phyloP scores from a whole-genome alignment of 1,284 basidiomycete species.

The Pseudozyma pruni region DNA sequence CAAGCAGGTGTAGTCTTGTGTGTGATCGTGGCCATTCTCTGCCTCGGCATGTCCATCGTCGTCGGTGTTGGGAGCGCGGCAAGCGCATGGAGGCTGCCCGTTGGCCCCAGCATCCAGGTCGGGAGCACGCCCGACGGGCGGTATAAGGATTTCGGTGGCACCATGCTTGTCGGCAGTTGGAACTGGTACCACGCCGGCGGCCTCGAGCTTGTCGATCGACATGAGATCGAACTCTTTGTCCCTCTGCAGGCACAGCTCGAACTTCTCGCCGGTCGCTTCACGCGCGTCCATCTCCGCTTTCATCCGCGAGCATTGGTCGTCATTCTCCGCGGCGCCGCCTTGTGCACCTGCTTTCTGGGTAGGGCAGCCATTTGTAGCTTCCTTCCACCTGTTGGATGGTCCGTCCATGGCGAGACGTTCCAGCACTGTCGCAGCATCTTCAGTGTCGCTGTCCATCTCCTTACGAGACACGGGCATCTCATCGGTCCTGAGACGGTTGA shows the following conservation, averaged over 20 bases:
- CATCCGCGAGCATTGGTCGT: constrained; percentile 35
- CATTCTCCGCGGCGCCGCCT: constrained; percentile 16
- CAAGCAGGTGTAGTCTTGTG: constrained; percentile 21
- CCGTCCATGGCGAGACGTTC: constrained; percentile 62
- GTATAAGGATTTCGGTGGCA: constrained; percentile 26
- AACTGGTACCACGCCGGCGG: constrained; percentile 5
- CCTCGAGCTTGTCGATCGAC: constrained; percentile 5
- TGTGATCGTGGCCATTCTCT: constrained; percentile 9
- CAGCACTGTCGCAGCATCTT: constrained; percentile 63
- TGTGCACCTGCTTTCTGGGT: constrained; percentile 3
- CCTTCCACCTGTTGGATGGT: constrained; percentile 15
- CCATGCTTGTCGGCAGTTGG: constrained; percentile 1
- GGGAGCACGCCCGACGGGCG: constrained; percentile 11
- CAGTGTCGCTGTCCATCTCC: constrained; percentile 62
- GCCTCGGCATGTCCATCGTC: constrained; percentile 4
- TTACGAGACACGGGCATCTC: constrained; percentile 37
- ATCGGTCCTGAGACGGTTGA: constrained; percentile 27
- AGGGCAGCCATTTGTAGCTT: constrained; percentile 12
- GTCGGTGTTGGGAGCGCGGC: constrained; percentile 17
- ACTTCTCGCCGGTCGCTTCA: constrained; percentile 22
- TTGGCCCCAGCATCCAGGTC: constrained; percentile 9
- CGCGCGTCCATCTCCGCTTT: constrained; percentile 25
- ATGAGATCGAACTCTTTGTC: constrained; percentile 30
- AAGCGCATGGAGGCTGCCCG: constrained; percentile 31
- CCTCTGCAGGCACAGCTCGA: constrained; percentile 34